These are phyloP conservation scores for Globisporangium lucens DNA, from an alignment of 352 stramenopile genomes.

Conservation along the genomic window DNA sequence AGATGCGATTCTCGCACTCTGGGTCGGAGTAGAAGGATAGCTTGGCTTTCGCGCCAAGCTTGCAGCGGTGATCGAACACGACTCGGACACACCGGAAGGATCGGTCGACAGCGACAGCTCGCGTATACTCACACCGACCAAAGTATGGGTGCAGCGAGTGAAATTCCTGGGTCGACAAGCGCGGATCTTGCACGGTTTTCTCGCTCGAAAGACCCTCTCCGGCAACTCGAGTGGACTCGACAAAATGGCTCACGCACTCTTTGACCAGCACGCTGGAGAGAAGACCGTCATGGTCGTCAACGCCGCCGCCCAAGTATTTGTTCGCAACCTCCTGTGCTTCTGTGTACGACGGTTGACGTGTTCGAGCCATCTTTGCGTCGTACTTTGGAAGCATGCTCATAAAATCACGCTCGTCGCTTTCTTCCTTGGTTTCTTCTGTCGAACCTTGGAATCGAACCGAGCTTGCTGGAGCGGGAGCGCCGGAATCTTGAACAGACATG, in stretches of 20 bases:
- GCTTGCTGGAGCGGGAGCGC: not conserved
- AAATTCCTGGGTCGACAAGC: slow-evolving; percentile 41
- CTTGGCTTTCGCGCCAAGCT: slow-evolving; percentile 63
- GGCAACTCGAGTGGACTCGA: slow-evolving; percentile 74
- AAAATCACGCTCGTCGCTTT: slow-evolving; percentile 19
- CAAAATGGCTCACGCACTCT: slow-evolving; percentile 84
- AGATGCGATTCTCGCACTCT: slow-evolving; percentile 58
- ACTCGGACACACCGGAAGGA: slow-evolving; percentile 64
- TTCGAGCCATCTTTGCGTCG: slow-evolving; percentile 11
- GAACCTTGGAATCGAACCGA: not conserved
- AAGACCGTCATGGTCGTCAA: slow-evolving; percentile 57
- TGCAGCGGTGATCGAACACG: slow-evolving; percentile 80
- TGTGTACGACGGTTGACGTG: slow-evolving; percentile 52
- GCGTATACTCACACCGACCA: slow-evolving; percentile 74
- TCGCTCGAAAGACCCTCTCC: slow-evolving; percentile 33
- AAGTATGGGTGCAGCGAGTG: slow-evolving; percentile 87
- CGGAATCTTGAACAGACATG: slow-evolving; percentile 16
- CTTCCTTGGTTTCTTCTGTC: slow-evolving; percentile 37
- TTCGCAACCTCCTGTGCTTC: slow-evolving; percentile 61
- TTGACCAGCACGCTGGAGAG: slow-evolving; percentile 77
- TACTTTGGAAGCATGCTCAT: not conserved
- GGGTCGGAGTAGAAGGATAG: slow-evolving; percentile 70
- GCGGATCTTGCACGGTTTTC: slow-evolving; percentile 3
- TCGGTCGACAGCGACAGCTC: slow-evolving; percentile 46
- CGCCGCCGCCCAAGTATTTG: slow-evolving; percentile 41